Evolutionary conservation across 1,284 basidiomycete species (phyloP).

Genomic region (Trametes sp.): DNA sequence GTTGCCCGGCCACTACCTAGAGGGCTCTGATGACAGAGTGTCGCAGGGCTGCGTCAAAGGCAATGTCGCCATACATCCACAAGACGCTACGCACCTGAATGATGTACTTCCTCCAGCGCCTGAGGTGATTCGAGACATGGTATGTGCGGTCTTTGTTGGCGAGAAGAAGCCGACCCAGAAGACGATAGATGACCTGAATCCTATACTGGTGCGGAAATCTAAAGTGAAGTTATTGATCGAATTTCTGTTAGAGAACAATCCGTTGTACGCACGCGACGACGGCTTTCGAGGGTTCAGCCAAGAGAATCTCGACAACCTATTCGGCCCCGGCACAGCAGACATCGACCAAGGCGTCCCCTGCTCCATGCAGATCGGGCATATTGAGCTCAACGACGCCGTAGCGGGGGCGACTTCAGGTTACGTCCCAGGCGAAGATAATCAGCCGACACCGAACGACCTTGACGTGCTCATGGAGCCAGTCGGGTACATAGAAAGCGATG

Average conservation of each 20-base stretch:
- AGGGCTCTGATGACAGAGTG: neutral
- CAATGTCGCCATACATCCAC: slow-evolving; percentile 14
- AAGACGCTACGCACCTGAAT: slow-evolving; percentile 11
- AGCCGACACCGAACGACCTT: neutral
- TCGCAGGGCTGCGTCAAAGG: slow-evolving; percentile 14
- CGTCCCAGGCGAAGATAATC: neutral
- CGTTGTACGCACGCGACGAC: neutral
- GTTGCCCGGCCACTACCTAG: neutral
- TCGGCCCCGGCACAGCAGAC: neutral
- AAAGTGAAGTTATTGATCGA: slow-evolving; percentile 2
- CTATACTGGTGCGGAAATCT: slow-evolving; percentile 1
- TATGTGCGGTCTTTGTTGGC: slow-evolving; percentile 15
- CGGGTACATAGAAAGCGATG: slow-evolving; percentile 2
- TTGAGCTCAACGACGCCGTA: neutral
- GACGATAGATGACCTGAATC: neutral
- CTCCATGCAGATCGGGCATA: slow-evolving; percentile 11
- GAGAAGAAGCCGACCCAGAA: neutral
- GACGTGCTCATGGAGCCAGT: slow-evolving; percentile 11
- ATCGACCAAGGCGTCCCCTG: neutral
- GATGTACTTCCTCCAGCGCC: slow-evolving; percentile 6
- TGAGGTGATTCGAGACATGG: neutral
- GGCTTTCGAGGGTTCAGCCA: slow-evolving; percentile 5
- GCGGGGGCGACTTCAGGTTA: neutral
- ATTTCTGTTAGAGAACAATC: neutral
- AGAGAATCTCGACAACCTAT: neutral